Evolutionary conservation across 2,329 filamentous ascomycete genomes (phyloP).

Genomic region (Penicillium sp.): DNA sequence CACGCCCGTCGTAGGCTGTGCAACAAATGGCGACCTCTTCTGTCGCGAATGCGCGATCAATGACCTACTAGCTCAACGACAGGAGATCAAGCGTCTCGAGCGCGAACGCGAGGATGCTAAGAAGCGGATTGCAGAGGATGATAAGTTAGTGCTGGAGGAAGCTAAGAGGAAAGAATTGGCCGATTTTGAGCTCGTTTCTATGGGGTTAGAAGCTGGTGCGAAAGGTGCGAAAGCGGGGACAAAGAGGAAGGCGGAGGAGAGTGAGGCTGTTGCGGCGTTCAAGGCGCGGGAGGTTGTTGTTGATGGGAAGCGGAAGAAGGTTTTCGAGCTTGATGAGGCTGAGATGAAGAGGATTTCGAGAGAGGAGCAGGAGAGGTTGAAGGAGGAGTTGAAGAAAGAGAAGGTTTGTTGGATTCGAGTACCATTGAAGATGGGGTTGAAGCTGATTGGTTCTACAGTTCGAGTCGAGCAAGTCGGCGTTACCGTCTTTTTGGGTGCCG

Average conservation of each 20-base stretch:
- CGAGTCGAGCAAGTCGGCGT: conserved; percentile 62
- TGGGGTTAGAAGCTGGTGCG: conserved; percentile 53
- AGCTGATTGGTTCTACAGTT: conserved; percentile 23
- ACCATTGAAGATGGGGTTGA: background rate
- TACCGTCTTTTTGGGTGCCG: conserved; percentile 93
- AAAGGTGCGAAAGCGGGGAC: conserved; percentile 10
- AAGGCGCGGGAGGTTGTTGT: conserved; percentile 45
- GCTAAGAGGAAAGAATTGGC: conserved; percentile 68
- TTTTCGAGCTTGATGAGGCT: conserved; percentile 76
- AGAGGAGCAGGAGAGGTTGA: conserved; percentile 69
- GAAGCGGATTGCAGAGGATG: conserved; percentile 63
- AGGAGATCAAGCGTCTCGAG: conserved; percentile 83
- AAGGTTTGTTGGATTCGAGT: conserved; percentile 50
- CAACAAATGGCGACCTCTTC: conserved; percentile 79
- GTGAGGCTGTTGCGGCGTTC: conserved; percentile 26
- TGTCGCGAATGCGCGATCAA: conserved; percentile 90
- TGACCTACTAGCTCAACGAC: conserved; percentile 87
- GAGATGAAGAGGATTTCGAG: conserved; percentile 70
- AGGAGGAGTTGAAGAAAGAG: conserved; percentile 70
- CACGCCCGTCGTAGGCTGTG: conserved; percentile 83
- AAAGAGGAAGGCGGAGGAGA: conserved; percentile 32
- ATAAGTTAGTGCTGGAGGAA: conserved; percentile 65
- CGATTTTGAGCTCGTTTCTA: conserved; percentile 84
- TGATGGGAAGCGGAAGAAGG: conserved; percentile 64
- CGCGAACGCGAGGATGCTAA: conserved; percentile 63